Percentiles rank a stretch among this genome's conserved stretches.
Conservation (phyloP, 2,329 filamentous ascomycete species). For the Purpureocillium takamizusanense region DNA sequence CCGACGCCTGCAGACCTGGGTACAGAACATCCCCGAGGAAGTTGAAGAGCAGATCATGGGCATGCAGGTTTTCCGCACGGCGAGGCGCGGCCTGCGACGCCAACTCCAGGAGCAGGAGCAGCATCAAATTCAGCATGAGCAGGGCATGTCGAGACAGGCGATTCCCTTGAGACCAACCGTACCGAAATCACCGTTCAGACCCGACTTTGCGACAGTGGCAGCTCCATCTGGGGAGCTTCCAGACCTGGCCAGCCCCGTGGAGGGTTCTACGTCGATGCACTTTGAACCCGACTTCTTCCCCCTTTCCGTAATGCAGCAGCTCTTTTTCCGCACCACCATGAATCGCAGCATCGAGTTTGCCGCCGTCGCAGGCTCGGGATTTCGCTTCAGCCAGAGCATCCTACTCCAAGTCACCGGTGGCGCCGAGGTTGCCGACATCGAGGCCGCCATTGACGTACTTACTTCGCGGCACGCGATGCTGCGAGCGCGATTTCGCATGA, state of each 20-base stretch:
- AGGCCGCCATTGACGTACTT: conserved; percentile 37
- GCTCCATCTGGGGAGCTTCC: too few relatives aligned
- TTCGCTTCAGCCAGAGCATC: conserved; percentile 42
- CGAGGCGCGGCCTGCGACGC: conserved; percentile 29
- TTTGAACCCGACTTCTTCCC: conserved; percentile 26
- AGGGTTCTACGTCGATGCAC: too few relatives aligned
- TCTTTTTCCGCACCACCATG: conserved; percentile 41
- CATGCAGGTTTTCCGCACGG: conserved; percentile 26
- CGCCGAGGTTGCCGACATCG: conserved; percentile 32
- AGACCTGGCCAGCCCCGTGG: too few relatives aligned
- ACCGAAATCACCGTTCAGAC: too few relatives aligned
- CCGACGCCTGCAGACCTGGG: conserved; percentile 41
- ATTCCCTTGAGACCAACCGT: conserved; percentile 5
- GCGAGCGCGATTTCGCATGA: conserved; percentile 32
- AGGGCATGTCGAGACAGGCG: conserved; percentile 16
- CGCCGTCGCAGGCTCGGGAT: conserved; percentile 22
- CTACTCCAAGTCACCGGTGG: conserved; percentile 34
- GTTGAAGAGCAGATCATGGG: conserved; percentile 35
- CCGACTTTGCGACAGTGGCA: too few relatives aligned
- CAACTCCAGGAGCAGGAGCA: not conserved
- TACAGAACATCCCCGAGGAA: conserved; percentile 41
- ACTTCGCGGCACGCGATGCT: conserved; percentile 44
- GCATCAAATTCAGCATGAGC: not conserved
- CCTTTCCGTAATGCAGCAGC: conserved; percentile 43
- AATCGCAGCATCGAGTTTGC: conserved; percentile 23